Base-by-base conservation (phyloP, 2,329 filamentous ascomycete genomes). In the Achaetomium macrosporum region DNA sequence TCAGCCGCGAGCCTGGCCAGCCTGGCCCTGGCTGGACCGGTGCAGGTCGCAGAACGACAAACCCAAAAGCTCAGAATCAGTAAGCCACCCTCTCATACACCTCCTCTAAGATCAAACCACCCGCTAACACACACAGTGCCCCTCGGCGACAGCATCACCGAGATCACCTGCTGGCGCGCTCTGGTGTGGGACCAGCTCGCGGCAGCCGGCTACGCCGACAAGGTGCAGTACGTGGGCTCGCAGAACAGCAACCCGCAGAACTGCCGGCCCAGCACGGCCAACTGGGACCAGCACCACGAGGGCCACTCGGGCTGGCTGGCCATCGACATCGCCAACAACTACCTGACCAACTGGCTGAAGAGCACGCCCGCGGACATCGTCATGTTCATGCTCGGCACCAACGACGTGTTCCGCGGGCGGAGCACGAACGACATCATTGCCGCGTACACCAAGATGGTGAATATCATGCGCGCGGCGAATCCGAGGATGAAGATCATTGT, bases 321-420 rank as follows among this genome's bases (percentile, higher is more conserved):
- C 39, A 67, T 71, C 55, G 66, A 75, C 59, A 73, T 75, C 48
- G 72, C 72, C 17, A 69, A 68, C 56, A 69, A 65, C 49, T 67
- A 74, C 55, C 63, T 74, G 5, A 61, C 61, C 5, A 64, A 62
- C 30, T 75, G 72, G 72, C 61, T 74, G 19, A 60, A 63, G 13
- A 63, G 40, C 47, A 66, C 67, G 1, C 66, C 63, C 10, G 68
- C 72, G 11, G 73, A 75, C 51, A 64, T 75, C 13, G 69, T 75
- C 12, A 70, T 69, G 64, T 73, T 73, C 61, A 73, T 73, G 69
- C 65, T 75, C 5, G 73, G 73, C 35, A 76, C 73, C 2, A 74
- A 75, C 57, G 73, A 76, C 57, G 66, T 75, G 6, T 59, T 59
- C 13, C 57, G 61, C 16, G 65, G 67, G 4, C 57, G 64, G 6